Conservation (phyloP, 805 yeast genomes). For the Grigorovia yakushimaensis region DNA sequence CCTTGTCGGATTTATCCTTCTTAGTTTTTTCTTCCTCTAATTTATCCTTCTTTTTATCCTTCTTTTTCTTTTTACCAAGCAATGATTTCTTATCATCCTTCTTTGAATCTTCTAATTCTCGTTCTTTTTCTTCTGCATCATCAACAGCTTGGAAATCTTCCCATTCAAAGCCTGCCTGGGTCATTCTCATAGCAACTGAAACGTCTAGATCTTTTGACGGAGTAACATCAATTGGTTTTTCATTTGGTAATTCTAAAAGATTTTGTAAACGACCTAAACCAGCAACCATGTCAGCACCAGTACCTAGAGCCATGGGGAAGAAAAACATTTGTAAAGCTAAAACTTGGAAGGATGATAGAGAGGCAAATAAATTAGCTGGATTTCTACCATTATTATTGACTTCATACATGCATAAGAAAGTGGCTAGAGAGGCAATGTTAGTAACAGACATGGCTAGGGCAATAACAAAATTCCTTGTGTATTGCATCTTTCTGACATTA, state of each 20-base stretch:
- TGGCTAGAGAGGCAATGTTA: slow-evolving; percentile 57
- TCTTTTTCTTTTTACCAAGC: slow-evolving; percentile 2
- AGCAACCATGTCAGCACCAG: slow-evolving; percentile 57
- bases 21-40: background rate
- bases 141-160: slow-evolving; percentile 36
- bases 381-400: slow-evolving; percentile 33
- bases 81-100: slow-evolving; percentile 2
- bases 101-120: slow-evolving; percentile 16
- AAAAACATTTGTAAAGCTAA: slow-evolving; percentile 54
- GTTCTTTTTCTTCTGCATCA: slow-evolving; percentile 18
- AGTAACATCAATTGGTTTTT: slow-evolving; percentile 16
- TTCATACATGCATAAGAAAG: slow-evolving; percentile 39
- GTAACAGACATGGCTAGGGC: slow-evolving; percentile 64
- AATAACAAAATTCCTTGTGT: slow-evolving; percentile 50
- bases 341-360: slow-evolving; percentile 56
- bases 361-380: slow-evolving; percentile 61
- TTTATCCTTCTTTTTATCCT: background rate
- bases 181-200: slow-evolving; percentile 39
- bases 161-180: slow-evolving; percentile 60
- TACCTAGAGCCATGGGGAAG: slow-evolving; percentile 60
- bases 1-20: background rate
- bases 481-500: slow-evolving; percentile 52
- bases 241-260: slow-evolving; percentile 39
- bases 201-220: slow-evolving; percentile 13
- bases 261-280: slow-evolving; percentile 51